Percentiles rank a stretch among this genome's conserved stretches.
These are phyloP conservation scores for Prunus mira DNA, from an alignment of 306 rosid species.

Conservation along the genomic window DNA sequence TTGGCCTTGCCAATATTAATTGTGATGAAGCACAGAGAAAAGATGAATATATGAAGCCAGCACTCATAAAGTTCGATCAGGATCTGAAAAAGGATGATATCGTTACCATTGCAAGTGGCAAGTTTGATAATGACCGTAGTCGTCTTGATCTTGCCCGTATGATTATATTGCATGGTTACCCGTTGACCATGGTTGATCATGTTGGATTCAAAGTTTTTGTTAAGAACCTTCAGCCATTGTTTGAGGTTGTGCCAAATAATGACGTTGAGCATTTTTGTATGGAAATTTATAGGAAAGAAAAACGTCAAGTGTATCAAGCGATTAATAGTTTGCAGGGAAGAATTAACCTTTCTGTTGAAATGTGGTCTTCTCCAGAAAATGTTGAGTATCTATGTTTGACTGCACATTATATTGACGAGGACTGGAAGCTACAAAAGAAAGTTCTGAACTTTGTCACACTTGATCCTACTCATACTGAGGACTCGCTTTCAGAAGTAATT, in stretches of 20 bases:
- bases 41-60: slow-evolving; percentile 67
- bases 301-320: slow-evolving; percentile 53
- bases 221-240: slow-evolving; percentile 91
- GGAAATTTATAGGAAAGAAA: slow-evolving; percentile 73
- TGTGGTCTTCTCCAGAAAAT: slow-evolving; percentile 77
- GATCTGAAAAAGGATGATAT: slow-evolving; percentile 82
- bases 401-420: slow-evolving; percentile 81
- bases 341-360: slow-evolving; percentile 77
- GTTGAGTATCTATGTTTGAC: slow-evolving; percentile 55
- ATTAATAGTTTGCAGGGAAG: slow-evolving; percentile 65
- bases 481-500: slow-evolving; percentile 82
- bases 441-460: slow-evolving; percentile 81
- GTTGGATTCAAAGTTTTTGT: slow-evolving; percentile 95
- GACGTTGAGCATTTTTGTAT: slow-evolving; percentile 60
- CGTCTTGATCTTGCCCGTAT: slow-evolving; percentile 90
- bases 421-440: slow-evolving; percentile 77
- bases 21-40: slow-evolving; percentile 78
- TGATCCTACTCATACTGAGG: slow-evolving; percentile 81
- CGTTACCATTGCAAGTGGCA: slow-evolving; percentile 51
- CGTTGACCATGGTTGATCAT: slow-evolving; percentile 75
- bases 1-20: slow-evolving; percentile 52
- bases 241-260: slow-evolving; percentile 68
- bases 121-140: slow-evolving; percentile 86
- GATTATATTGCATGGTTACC: slow-evolving; percentile 90
- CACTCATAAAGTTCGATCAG: slow-evolving; percentile 67